Conservation (phyloP, 2,329 filamentous ascomycete genomes). For the Fusarium dimerum region DNA sequence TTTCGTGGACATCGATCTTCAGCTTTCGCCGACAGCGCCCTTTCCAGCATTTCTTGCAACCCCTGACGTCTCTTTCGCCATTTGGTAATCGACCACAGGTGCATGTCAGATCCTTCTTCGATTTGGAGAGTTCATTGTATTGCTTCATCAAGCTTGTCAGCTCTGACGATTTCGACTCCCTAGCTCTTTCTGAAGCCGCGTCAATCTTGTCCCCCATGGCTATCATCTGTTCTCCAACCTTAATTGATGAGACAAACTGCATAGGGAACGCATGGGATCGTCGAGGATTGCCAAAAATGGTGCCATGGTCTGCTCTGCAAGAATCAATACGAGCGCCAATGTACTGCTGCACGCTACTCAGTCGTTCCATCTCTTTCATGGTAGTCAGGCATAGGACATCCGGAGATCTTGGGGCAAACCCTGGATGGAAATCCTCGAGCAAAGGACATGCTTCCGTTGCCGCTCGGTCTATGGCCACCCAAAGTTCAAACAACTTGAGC, state of each 20-base stretch:
- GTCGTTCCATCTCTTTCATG: constrained; percentile 48
- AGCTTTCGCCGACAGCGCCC: constrained; percentile 12
- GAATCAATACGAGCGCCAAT: constrained; percentile 18
- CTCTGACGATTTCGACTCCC: constrained; percentile 1
- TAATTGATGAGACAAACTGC: constrained; percentile 1
- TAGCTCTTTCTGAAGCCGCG: neutral
- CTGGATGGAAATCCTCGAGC: constrained; percentile 51
- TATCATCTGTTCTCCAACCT: neutral
- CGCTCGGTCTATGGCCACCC: constrained; percentile 56
- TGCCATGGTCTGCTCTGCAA: constrained; percentile 25
- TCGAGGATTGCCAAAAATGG: constrained; percentile 50
- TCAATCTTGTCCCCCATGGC: constrained; percentile 1
- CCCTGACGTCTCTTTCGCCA: neutral
- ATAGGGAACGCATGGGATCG: neutral
- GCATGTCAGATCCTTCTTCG: constrained; percentile 8
- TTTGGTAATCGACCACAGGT: constrained; percentile 8
- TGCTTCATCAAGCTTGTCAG: neutral
- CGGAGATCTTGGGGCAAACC: constrained; percentile 50
- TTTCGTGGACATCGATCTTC: constrained; percentile 21
- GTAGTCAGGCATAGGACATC: constrained; percentile 55
- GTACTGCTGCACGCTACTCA: constrained; percentile 36
- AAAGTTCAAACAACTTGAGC: constrained; percentile 57
- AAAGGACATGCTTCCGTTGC: constrained; percentile 46
- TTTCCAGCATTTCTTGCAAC: constrained; percentile 20
- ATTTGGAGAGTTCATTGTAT: constrained; percentile 20